Conservation (phyloP, 495 filamentous ascomycete genomes). For the Pseudomonodictys pantanalensis region DNA sequence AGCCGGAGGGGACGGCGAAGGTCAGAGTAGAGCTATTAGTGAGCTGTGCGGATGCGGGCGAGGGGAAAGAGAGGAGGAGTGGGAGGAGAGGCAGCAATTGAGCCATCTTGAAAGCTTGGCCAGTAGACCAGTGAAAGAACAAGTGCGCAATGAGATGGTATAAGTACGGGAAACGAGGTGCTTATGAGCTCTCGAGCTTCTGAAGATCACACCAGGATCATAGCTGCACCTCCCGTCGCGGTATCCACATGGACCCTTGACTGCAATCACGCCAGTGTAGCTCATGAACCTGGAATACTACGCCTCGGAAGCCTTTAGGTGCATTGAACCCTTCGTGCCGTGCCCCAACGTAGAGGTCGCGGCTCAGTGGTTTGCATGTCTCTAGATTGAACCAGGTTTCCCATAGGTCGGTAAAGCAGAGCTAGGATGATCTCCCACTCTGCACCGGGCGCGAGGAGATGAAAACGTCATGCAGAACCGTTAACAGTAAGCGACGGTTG, state of each 20-base stretch:
- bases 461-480: background rate
- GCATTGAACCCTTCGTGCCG: background rate
- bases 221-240: background rate
- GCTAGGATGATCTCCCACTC: constrained; percentile 8
- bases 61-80: background rate
- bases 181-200: constrained; percentile 3
- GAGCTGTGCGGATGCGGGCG: background rate
- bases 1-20: constrained; percentile 22
- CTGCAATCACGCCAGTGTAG: background rate
- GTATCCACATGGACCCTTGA: background rate
- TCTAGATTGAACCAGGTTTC: constrained; percentile 10
- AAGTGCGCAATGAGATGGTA: background rate
- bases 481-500: background rate
- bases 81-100: constrained; percentile 4
- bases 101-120: constrained; percentile 9
- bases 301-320: too few relatives aligned
- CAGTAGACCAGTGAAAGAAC: background rate
- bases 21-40: constrained; percentile 4
- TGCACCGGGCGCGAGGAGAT: constrained; percentile 3
- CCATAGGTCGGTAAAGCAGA: background rate
- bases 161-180: background rate
- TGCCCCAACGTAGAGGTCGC: background rate
- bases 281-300: background rate
- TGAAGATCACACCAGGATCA: background rate
- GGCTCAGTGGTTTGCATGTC: background rate